phyloP scores from a whole-genome alignment of 75 land plant species.

The Pinus tabuliformis region DNA sequence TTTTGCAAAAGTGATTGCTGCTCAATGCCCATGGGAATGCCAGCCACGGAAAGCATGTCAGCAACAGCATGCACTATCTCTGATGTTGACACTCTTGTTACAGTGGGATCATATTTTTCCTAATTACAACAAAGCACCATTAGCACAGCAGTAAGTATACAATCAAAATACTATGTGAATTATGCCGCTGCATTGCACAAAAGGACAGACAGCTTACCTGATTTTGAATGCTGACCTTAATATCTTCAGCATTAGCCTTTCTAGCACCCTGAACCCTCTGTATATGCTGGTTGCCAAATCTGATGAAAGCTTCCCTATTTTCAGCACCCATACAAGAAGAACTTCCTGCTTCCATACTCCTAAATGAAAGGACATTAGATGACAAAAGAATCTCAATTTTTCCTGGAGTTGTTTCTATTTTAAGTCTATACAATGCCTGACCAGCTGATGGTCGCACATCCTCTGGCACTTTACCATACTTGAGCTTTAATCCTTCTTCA shows the following conservation, averaged over 20 bases:
- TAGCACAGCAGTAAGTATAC: background rate
- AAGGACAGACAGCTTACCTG: constrained; percentile 4
- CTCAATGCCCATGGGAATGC: constrained; percentile 71
- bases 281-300: background rate
- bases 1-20: constrained; percentile 61
- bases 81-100: constrained; percentile 47
- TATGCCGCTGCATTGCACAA: background rate
- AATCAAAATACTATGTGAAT: background rate
- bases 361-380: constrained; percentile 86
- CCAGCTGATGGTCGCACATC: constrained; percentile 89
- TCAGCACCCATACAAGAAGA: background rate
- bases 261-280: constrained; percentile 3
- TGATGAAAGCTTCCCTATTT: constrained; percentile 1
- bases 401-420: constrained; percentile 67
- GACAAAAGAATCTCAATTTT: constrained; percentile 57
- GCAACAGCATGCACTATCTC: constrained; percentile 88
- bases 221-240: constrained; percentile 4
- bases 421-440: constrained; percentile 75
- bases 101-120: constrained; percentile 3
- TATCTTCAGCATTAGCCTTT: background rate
- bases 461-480: constrained; percentile 86
- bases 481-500: constrained; percentile 55
- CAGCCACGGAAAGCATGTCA: constrained; percentile 91
- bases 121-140: background rate
- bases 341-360: constrained; percentile 32